Evolutionary conservation across 2,329 filamentous ascomycete species (phyloP).

Genomic region (Neocucurbitaria cava): DNA sequence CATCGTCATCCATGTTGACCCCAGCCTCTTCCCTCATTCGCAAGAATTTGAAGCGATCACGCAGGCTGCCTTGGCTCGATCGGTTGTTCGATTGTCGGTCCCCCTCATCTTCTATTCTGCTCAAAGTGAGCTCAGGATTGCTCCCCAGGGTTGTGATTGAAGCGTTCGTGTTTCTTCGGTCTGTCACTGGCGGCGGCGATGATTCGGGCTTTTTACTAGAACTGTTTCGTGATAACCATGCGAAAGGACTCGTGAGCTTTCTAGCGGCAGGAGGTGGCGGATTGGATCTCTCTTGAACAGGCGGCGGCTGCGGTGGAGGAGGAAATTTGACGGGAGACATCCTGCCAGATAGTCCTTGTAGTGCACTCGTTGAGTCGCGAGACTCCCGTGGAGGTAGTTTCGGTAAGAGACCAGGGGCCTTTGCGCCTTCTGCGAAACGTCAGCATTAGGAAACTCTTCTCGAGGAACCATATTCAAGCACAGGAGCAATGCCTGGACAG

Average conservation of each 20-base stretch:
- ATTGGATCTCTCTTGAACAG: conserved; percentile 34
- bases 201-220: conserved; percentile 68
- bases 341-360: conserved; percentile 75
- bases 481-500: not conserved
- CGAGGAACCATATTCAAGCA: not conserved
- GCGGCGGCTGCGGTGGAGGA: conserved; percentile 45
- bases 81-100: conserved; percentile 38
- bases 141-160: conserved; percentile 80
- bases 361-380: conserved; percentile 38
- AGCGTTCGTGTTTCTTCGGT: conserved; percentile 76
- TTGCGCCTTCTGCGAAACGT: conserved; percentile 36
- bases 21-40: conserved; percentile 55
- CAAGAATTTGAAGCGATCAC: conserved; percentile 56
- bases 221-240: conserved; percentile 45
- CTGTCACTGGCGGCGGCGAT: conserved; percentile 59
- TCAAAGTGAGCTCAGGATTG: conserved; percentile 80
- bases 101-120: conserved; percentile 71
- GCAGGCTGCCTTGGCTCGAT: conserved; percentile 51
- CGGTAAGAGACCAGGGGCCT: conserved; percentile 45
- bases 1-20: conserved; percentile 49
- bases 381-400: conserved; percentile 64
- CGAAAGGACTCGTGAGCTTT: conserved; percentile 73
- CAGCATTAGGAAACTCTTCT: conserved; percentile 14
- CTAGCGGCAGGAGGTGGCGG: conserved; percentile 53
- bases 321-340: conserved; percentile 68